phyloP scores from a whole-genome alignment of 2,329 filamentous ascomycete genomes.

The Colletotrichum lindemuthianum region DNA sequence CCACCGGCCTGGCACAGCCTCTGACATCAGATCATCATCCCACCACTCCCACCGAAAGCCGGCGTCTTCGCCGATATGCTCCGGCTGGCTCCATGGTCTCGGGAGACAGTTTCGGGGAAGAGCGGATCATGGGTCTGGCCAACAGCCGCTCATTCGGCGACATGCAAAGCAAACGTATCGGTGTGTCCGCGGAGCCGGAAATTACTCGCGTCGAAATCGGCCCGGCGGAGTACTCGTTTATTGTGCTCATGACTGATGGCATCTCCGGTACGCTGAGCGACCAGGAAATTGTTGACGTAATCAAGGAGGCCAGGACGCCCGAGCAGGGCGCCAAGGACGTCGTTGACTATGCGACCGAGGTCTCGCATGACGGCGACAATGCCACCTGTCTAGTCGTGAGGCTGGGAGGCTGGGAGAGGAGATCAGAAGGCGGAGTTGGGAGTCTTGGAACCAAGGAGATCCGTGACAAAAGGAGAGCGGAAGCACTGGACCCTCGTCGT shows the following conservation, averaged over 20 bases:
- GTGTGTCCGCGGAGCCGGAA: conserved; percentile 94
- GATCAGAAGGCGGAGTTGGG: conserved; percentile 86
- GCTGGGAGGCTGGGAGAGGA: conserved; percentile 75
- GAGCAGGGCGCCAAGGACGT: conserved; percentile 84
- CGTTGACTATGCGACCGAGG: conserved; percentile 89
- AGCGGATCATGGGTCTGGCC: conserved; percentile 91
- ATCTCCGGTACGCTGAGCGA: conserved; percentile 87
- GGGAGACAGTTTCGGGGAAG: conserved; percentile 92
- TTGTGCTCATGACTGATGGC: conserved; percentile 90
- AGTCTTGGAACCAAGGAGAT: conserved; percentile 93
- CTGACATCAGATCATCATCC: conserved; percentile 94
- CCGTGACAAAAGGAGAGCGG: conserved; percentile 81
- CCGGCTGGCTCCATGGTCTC: conserved; percentile 82
- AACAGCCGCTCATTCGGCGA: conserved; percentile 97
- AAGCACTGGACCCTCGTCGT: conserved; percentile 84
- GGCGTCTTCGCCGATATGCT: conserved; percentile 85
- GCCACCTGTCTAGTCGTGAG: conserved; percentile 75
- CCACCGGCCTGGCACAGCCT: conserved; percentile 81
- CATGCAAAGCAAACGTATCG: conserved; percentile 89
- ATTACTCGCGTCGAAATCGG: conserved; percentile 81
- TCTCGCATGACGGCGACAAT: conserved; percentile 74
- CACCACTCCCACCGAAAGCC: conserved; percentile 83
- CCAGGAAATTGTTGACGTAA: conserved; percentile 94
- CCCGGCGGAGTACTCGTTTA: conserved; percentile 87
- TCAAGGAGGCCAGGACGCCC: conserved; percentile 93